Base-by-base conservation (phyloP, 805 yeast genomes). In the Kuraishia floccosa region DNA sequence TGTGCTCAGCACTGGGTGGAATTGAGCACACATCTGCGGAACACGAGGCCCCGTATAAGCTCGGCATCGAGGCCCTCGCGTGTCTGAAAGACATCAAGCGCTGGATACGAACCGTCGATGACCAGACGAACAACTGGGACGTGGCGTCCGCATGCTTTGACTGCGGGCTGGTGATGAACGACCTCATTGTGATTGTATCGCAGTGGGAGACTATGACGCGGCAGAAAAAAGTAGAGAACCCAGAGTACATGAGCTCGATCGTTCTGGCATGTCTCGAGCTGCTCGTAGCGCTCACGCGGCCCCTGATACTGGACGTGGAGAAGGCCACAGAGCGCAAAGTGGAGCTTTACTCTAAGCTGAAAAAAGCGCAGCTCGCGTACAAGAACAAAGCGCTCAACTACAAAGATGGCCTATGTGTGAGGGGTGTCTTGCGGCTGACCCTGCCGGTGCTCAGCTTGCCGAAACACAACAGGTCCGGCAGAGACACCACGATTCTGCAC, bases 1-100 rank as follows among this genome's bases (percentile, higher is more conserved):
- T 87, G 24, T 84, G 86, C 3, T 72, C 94, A 3, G 94, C 97
- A 0, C 63, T 89, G 3, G 98, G 98, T 32, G 97, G 96, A 2
- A 69, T 77, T 1, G 96, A 87, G 52, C 71, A 77, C 29, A 54
- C 77, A 1, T 59, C 77, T 0, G 50, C 55, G 4, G 30, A 43
- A 10, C 39, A 48, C 3, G 50, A 54, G 2, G 65, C 67, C 3
- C 63, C 67, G 0, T 91, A 91, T 46, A 72, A 71, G 36, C 64
- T 87, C 3, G 97, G 97, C 8, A 85, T 79, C 36, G 96, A 89
- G 46, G 93, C 94, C 2, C 50, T 72, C 33, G 86, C 86, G 1
- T 85, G 96, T 54, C 55, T 91, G 20, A 78, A 81, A 42, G 98
- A 91, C 54, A 54, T 91, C 38, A 85, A 84, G 49, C 65, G 81